Percentiles rank a stretch among this genome's conserved stretches.
Evolutionary conservation across 2,329 filamentous ascomycete genomes (phyloP).

Genomic region (Ascochyta lentis): DNA sequence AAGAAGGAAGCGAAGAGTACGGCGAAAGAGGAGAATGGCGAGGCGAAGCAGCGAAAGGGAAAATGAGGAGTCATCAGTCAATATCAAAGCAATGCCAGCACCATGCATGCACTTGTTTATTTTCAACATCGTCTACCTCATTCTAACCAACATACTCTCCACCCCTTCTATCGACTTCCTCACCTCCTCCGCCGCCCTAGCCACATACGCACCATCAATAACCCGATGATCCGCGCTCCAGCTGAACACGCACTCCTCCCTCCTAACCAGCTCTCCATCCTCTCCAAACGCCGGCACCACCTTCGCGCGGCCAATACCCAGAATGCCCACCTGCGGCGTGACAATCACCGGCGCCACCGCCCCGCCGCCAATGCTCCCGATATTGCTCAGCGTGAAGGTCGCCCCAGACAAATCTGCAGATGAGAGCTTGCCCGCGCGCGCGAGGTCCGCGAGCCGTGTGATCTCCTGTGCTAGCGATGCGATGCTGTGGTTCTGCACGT

Average conservation of each 20-base stretch:
- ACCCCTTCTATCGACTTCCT: constrained; percentile 81
- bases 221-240: constrained; percentile 97
- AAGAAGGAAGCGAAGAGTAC: constrained; percentile 36
- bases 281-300: constrained; percentile 78
- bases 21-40: constrained; percentile 25
- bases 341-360: constrained; percentile 93
- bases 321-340: constrained; percentile 86
- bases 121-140: constrained; percentile 19
- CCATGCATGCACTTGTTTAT: neutral
- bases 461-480: constrained; percentile 80
- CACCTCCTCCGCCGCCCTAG: constrained; percentile 84
- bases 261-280: constrained; percentile 67
- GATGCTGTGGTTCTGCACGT: constrained; percentile 80
- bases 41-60: constrained; percentile 35
- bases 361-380: constrained; percentile 91
- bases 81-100: neutral
- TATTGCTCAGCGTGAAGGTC: constrained; percentile 96
- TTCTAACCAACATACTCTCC: constrained; percentile 81
- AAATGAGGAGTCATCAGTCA: constrained; percentile 9
- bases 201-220: constrained; percentile 93
- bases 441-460: constrained; percentile 73
- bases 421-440: constrained; percentile 75
- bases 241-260: constrained; percentile 86
- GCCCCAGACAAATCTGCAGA: constrained; percentile 80
- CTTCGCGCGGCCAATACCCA: constrained; percentile 84